Base-by-base conservation (phyloP, 1,284 basidiomycete genomes). In the Heterobasidion occidentale region DNA sequence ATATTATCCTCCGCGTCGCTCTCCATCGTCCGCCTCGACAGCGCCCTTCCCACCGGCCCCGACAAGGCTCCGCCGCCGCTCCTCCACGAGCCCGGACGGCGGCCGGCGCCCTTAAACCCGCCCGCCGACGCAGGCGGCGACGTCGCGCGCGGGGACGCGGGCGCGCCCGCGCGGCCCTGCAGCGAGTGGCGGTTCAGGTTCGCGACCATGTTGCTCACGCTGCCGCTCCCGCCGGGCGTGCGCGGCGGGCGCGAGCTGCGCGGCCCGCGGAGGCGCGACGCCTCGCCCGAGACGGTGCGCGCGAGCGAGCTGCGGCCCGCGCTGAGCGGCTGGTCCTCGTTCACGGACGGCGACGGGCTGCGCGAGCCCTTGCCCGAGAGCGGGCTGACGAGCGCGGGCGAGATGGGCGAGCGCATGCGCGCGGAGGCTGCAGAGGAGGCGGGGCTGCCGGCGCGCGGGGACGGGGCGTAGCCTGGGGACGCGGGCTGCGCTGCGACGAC, bases 1-100 rank as follows among this genome's bases (percentile, higher is more conserved):
- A 87, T 71, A 63, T 86, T 80, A 60, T 90, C 88, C 68, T 91
- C 89, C 42, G 88, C 86, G 65, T 90, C 88, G 65, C 86, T 88
- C 47, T 84, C 86, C 83, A 88, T 86, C 56, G 87, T 87, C 67
- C 86, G 78, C 65, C 86, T 77, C 55, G 86, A 83, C 59, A 91
- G 80, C 55, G 80, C 14, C 57, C 14, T 9, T 51, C 27, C 34
- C 15, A 51, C 15, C 35, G 3, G 9, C 48, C 17, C 42, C 34
- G n/a, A 19, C 74, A 45, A 74, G 69, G 33, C 72, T 68, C 56
- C 70, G 71, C 56, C 68, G 66, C 66, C 70, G 75, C 9, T 65
- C 69, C 46, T 65, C 64, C 1, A 61, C 52, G 27, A 61, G 58
- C 20, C 65, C 54, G 36, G 70, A 62, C 49, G 9, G 36, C 52